Percentiles rank a stretch among this genome's conserved stretches.
These are phyloP conservation scores for Solanum chiquidenum DNA, from an alignment of 257 asterid species.

Conservation along the genomic window DNA sequence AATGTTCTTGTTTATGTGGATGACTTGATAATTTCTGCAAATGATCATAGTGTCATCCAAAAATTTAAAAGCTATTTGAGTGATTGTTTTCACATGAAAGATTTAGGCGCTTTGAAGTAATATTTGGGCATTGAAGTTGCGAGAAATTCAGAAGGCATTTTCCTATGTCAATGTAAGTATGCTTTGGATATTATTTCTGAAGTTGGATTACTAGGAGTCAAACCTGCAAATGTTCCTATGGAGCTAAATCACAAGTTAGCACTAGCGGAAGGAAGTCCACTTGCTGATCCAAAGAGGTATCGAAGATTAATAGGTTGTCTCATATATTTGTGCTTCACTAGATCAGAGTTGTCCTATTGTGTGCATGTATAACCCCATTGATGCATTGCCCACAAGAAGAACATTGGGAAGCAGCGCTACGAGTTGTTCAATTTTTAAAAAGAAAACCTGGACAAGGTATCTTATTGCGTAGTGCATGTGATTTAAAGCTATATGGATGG, in stretches of 20 bases:
- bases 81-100: not conserved
- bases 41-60: not conserved
- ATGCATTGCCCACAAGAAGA: not conserved
- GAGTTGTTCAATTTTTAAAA: not conserved
- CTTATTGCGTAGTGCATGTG: not conserved
- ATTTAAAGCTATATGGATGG: not conserved
- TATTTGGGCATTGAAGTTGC: not conserved
- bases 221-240: not conserved
- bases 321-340: not conserved
- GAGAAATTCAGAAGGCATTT: not conserved
- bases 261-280: not conserved
- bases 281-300: not conserved
- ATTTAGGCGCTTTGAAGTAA: not conserved
- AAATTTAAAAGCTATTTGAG: not conserved
- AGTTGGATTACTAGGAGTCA: not conserved
- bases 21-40: not conserved
- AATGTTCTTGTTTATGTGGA: not conserved
- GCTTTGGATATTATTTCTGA: not conserved
- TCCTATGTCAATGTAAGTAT: not conserved
- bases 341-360: not conserved
- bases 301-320: not conserved
- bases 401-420: not conserved
- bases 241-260: not conserved
- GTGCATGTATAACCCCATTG: not conserved
- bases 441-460: not conserved